A percentile compares a stretch with the other conserved stretches of the same genome.
Evolutionary conservation across 257 asterid species (phyloP).

Genomic region (Nicotiana benthamiana): DNA sequence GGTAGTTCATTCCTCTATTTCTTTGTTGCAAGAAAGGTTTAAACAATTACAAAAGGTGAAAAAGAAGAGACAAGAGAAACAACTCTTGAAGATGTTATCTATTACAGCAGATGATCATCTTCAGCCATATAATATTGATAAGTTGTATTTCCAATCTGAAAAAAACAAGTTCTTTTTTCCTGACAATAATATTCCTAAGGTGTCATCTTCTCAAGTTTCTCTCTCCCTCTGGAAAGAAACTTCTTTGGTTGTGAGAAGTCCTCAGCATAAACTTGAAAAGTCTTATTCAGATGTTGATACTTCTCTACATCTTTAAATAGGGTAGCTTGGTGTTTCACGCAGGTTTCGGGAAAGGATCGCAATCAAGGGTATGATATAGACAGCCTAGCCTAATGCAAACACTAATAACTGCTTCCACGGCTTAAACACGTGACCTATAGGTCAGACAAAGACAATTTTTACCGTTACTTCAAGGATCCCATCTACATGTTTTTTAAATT

Average conservation of each 20-base stretch:
- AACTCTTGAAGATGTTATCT: slow-evolving; percentile 7
- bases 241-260: neutral
- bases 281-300: slow-evolving; percentile 28
- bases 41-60: slow-evolving; percentile 21
- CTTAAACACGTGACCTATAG: too few relatives aligned
- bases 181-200: neutral
- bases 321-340: too few relatives aligned
- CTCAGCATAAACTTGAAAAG: neutral
- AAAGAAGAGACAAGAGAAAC: slow-evolving; percentile 32
- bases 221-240: slow-evolving; percentile 16
- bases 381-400: too few relatives aligned
- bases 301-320: slow-evolving; percentile 29
- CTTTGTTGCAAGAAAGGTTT: slow-evolving; percentile 31
- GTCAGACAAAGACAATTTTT: too few relatives aligned
- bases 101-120: neutral
- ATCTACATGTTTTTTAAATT: too few relatives aligned
- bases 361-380: too few relatives aligned
- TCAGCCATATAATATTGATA: neutral
- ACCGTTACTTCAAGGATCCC: too few relatives aligned
- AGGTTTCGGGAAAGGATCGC: too few relatives aligned
- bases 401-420: too few relatives aligned
- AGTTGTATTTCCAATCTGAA: slow-evolving; percentile 2
- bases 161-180: neutral
- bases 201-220: slow-evolving; percentile 10
- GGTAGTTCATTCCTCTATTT: slow-evolving; percentile 19